Conservation (phyloP, 768 basidiomycete genomes). For the Boletellus ananas region DNA sequence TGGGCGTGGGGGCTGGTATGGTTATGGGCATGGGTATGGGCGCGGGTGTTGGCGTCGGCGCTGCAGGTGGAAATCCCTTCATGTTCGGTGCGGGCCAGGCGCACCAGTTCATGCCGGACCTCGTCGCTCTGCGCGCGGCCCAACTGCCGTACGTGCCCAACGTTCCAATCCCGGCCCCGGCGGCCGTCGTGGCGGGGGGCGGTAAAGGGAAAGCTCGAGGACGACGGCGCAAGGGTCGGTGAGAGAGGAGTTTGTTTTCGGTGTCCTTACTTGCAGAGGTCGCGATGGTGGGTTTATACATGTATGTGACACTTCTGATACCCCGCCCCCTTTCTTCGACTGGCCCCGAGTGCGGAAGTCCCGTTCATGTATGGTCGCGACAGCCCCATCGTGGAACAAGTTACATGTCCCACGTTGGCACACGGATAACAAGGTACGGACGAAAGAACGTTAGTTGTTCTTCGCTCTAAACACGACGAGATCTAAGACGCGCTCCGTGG, state of each 20-base stretch:
- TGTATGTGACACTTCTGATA: neutral
- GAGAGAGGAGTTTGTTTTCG: neutral
- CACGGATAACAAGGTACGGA: too few species aligned
- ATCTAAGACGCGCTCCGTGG: too few species aligned
- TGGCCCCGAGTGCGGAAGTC: neutral
- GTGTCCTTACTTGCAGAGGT: too few species aligned
- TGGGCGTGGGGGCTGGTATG: neutral
- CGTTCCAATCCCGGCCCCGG: neutral
- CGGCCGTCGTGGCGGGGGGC: slow-evolving; percentile 2
- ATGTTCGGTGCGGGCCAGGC: slow-evolving; percentile 17
- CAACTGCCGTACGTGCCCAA: neutral
- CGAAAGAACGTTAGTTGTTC: too few species aligned
- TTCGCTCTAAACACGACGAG: too few species aligned
- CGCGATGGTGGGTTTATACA: too few species aligned
- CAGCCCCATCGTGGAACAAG: too few species aligned
- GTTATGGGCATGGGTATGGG: neutral
- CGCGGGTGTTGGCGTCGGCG: neutral
- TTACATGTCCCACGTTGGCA: too few species aligned
- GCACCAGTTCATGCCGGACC: slow-evolving; percentile 6
- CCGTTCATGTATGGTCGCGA: too few species aligned
- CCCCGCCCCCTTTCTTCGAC: too few species aligned
- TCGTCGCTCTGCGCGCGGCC: neutral
- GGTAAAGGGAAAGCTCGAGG: neutral
- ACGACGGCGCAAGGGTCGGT: slow-evolving; percentile 6
- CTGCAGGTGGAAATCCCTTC: slow-evolving; percentile 1